Evolutionary conservation across 495 filamentous ascomycete genomes (phyloP).

Genomic region (Monascus purpureus): DNA sequence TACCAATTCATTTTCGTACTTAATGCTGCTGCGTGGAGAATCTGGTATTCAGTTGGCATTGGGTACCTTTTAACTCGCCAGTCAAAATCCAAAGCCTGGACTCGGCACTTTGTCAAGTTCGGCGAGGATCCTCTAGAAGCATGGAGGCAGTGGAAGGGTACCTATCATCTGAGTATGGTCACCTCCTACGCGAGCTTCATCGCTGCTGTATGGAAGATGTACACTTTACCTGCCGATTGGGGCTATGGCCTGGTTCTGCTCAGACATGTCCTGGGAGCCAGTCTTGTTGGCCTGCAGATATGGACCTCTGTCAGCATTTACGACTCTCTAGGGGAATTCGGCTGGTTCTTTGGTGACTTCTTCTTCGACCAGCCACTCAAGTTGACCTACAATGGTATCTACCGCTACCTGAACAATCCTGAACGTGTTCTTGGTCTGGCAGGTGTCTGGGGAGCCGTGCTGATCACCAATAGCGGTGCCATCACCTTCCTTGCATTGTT

Average conservation of each 20-base stretch:
- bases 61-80: slow-evolving; percentile 74
- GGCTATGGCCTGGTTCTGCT: slow-evolving; percentile 68
- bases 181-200: slow-evolving; percentile 83
- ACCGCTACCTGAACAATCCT: slow-evolving; percentile 94
- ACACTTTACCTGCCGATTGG: slow-evolving; percentile 73
- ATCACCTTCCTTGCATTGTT: slow-evolving; percentile 75
- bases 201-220: slow-evolving; percentile 93
- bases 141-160: slow-evolving; percentile 95
- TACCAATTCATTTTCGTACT: slow-evolving; percentile 67
- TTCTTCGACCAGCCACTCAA: slow-evolving; percentile 75
- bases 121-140: slow-evolving; percentile 82
- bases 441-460: slow-evolving; percentile 88
- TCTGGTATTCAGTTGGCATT: slow-evolving; percentile 87
- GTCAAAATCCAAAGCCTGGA: slow-evolving; percentile 84
- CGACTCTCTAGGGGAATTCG: slow-evolving; percentile 92
- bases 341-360: slow-evolving; percentile 99
- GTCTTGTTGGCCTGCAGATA: slow-evolving; percentile 72
- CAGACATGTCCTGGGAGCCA: slow-evolving; percentile 69
- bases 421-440: slow-evolving; percentile 88
- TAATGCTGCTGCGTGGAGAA: slow-evolving; percentile 68
- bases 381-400: slow-evolving; percentile 91
- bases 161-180: slow-evolving; percentile 82
- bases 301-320: slow-evolving; percentile 94
- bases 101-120: slow-evolving; percentile 92
- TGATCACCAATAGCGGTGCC: slow-evolving; percentile 75